Evolutionary conservation across 768 basidiomycete species (phyloP), one percentile per base, ranked within the genome.

Genomic region (Fomitopsis pulvina): DNA sequence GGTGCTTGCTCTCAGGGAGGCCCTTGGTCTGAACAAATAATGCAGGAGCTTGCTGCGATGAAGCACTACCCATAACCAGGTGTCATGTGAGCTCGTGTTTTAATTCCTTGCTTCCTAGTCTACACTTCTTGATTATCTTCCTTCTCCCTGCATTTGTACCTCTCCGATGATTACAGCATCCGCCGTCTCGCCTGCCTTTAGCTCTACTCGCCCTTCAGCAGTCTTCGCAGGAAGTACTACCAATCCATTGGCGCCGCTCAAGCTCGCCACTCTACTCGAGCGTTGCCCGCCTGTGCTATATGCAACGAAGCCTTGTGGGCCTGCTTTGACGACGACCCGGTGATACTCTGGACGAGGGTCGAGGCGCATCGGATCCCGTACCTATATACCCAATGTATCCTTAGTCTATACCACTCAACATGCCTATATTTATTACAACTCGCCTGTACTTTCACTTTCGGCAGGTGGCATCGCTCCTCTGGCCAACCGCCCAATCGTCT

Each of bases 241-340:
- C 38, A 94, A 67, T 1, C 82, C 91, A 62, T 93, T 92, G 14
- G 90, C 89, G 1, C 84, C 85, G 37, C 76, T 81, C 43, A 95
- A 59, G 57, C 90, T 92, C 11, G 85, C 85, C 3, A 86, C 83
- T 21, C 88, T 73, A 59, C 86, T 89, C 16, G 90, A 92, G 5
- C 91, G 72, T 62, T 95, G 92, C 0, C 90, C 88, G 21, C 92
- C 92, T 0, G 92, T 94, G 48, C 85, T 91, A 55, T 72, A 78
- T 2, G 89, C 92, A 48, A 72, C 72, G 47, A 90, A 69, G 7
- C 76, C 76, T 25, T 67, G 71, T 0, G 52, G 48, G 0, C 56
- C 54, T 1, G 73, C 68, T n/a, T 67, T 67, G 32, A 93, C 71
- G 14, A 79, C 57, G 2, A 84, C 90, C 4, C 92, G 83, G 64